Evolutionary conservation across 176 grass and related monocot species (phyloP), one percentile per base, ranked within the genome.

Genomic region (Elymus sibiricus): DNA sequence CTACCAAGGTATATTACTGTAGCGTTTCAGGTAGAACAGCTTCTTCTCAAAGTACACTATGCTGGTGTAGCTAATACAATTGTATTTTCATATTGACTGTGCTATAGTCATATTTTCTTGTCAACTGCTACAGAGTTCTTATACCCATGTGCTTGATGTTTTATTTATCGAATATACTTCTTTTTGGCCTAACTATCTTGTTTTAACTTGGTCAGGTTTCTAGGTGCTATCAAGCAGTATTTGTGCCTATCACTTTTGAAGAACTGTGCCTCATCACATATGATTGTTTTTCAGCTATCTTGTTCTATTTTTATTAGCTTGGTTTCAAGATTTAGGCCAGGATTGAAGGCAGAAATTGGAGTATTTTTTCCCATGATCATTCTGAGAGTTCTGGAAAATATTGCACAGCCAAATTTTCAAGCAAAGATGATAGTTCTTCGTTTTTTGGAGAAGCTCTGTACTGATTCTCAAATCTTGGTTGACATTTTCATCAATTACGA

Each of bases 401-500:
- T 99, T 76, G 90, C 92, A 79, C 94, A 94, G 59, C 97, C 97
- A 84, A 99, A 99, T 99, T 96, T 91, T 90, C 94, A 99, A 80
- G 94, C 90, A 84, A 99, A 99, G 90, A 94, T 94, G 88, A 99
- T 93, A 61, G 92, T 96, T 88, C 97, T 94, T 94, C 77, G 97
- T 64, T 99, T 99, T 70, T 44, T 99, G 92, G 97, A 99, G 82
- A 96, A 96, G 72, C 90, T 99, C 27, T 96, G 94, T 44, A 63
- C 87, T 79, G 97, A 99, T 92, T 96, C 94, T 79, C 97, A 99
- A 89, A 96, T 99, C 61, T 88, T 99, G 80, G 89, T 99, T 37
- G 97, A 99, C 74, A 96, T 99, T 90, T 99, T 99, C 87, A 89
- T 99, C 70, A 99, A 99, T 87, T 99, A 99, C 44, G 97, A 99